These are phyloP conservation scores for Aureobasidium melanogenum DNA, from an alignment of 2,329 filamentous ascomycete genomes.

Conservation along the genomic window DNA sequence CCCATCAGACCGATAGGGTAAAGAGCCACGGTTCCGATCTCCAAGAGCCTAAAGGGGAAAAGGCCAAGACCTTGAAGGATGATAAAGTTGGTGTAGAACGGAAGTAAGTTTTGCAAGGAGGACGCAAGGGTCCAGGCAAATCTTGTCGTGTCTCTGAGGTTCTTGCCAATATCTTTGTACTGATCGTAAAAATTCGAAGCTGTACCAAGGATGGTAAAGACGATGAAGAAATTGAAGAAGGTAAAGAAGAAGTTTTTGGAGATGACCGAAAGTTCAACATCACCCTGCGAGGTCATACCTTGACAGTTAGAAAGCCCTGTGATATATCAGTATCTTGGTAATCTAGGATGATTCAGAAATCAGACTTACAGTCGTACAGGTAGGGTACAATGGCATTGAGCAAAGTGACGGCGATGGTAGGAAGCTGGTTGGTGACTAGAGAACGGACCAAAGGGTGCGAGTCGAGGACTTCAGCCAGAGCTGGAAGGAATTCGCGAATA, in stretches of 20 bases:
- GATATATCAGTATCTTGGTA: neutral
- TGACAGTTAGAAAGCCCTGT: conserved; percentile 67
- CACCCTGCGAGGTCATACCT: conserved; percentile 89
- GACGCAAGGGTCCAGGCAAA: conserved; percentile 67
- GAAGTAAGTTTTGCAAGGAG: conserved; percentile 64
- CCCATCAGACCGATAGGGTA: conserved; percentile 72
- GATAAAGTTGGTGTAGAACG: conserved; percentile 91
- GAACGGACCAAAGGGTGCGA: conserved; percentile 62
- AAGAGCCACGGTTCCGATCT: conserved; percentile 75
- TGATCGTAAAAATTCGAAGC: conserved; percentile 50
- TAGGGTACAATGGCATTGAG: conserved; percentile 88
- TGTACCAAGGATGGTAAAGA: conserved; percentile 83
- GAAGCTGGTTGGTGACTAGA: conserved; percentile 77
- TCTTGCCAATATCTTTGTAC: conserved; percentile 56
- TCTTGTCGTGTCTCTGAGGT: conserved; percentile 67
- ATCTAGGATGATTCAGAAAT: neutral
- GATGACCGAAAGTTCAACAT: conserved; percentile 88
- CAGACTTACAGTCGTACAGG: conserved; percentile 64
- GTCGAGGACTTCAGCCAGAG: conserved; percentile 58
- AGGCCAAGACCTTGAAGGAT: conserved; percentile 89
- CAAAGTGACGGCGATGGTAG: conserved; percentile 75
- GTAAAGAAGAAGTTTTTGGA: conserved; percentile 99
- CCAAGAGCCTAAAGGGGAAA: conserved; percentile 82
- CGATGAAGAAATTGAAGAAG: conserved; percentile 97
- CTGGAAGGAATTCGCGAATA: conserved; percentile 63